These are phyloP conservation scores for Pythium myriotylum DNA, from an alignment of 352 stramenopile species.

Conservation along the genomic window DNA sequence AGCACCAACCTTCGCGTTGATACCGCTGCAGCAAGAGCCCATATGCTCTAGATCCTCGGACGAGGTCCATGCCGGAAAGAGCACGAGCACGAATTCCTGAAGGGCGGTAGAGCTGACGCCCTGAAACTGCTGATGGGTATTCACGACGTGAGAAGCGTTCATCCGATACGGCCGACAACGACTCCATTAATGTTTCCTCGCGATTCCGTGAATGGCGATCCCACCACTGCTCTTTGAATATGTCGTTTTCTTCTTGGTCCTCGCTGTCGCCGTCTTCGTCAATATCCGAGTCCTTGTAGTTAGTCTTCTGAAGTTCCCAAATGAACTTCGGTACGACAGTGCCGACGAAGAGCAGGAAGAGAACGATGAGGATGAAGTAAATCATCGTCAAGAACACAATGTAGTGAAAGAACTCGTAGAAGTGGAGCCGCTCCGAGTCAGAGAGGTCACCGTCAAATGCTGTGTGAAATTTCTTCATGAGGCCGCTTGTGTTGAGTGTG, in stretches of 20 bases:
- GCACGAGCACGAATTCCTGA: slow-evolving; percentile 35
- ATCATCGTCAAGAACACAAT: slow-evolving; percentile 90
- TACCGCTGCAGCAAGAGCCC: slow-evolving; percentile 74
- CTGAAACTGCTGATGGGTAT: slow-evolving; percentile 8
- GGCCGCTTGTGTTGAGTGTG: slow-evolving; percentile 80
- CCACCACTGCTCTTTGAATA: slow-evolving; percentile 25
- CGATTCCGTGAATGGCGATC: slow-evolving; percentile 7
- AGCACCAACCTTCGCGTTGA: slow-evolving; percentile 78
- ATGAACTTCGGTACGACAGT: slow-evolving; percentile 83
- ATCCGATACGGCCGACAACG: slow-evolving; percentile 10
- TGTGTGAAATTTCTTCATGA: slow-evolving; percentile 54
- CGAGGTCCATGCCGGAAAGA: slow-evolving; percentile 78
- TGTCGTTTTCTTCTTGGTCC: slow-evolving; percentile 20
- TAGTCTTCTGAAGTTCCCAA: slow-evolving; percentile 52
- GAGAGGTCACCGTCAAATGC: slow-evolving; percentile 46
- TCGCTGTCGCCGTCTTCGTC: slow-evolving; percentile 18
- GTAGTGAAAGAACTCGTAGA: slow-evolving; percentile 92
- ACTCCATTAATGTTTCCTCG: slow-evolving; percentile 19
- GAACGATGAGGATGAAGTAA: slow-evolving; percentile 88
- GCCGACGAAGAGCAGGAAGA: slow-evolving; percentile 81
- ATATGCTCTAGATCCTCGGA: slow-evolving; percentile 73
- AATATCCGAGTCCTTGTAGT: slow-evolving; percentile 17
- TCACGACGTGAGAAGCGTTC: slow-evolving; percentile 26
- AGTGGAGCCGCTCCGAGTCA: slow-evolving; percentile 68
- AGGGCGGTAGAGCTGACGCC: slow-evolving; percentile 28